Percentiles rank a stretch among this genome's conserved stretches.
These are phyloP conservation scores for Arachnomyces sp. DNA, from an alignment of 2,329 filamentous ascomycete genomes.

Conservation along the genomic window DNA sequence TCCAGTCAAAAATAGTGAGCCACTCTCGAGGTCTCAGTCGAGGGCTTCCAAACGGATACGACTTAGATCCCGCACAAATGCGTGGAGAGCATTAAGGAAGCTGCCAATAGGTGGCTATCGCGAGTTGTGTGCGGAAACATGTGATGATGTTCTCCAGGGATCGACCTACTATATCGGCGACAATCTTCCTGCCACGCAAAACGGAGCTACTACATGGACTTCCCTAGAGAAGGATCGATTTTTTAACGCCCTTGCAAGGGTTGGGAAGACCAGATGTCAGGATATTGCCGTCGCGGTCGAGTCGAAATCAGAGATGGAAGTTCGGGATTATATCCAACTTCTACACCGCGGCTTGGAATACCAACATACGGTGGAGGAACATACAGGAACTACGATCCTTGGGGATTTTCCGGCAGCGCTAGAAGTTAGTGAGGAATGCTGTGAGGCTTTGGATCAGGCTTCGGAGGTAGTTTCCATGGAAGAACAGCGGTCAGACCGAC, in stretches of 20 bases:
- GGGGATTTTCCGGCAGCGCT: slow-evolving; percentile 62
- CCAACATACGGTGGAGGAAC: slow-evolving; percentile 28
- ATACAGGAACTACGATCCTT: slow-evolving; percentile 35
- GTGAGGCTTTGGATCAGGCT: slow-evolving; percentile 57
- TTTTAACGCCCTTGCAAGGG: slow-evolving; percentile 57
- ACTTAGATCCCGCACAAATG: slow-evolving; percentile 8
- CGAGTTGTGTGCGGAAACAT: slow-evolving; percentile 49
- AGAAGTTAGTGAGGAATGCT: slow-evolving; percentile 63
- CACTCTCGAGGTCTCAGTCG: background rate
- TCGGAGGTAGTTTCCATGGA: slow-evolving; percentile 59
- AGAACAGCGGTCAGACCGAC: slow-evolving; percentile 57
- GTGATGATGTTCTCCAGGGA: slow-evolving; percentile 30
- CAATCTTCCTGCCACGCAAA: slow-evolving; percentile 44
- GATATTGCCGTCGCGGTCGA: slow-evolving; percentile 57
- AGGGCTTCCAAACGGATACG: slow-evolving; percentile 6
- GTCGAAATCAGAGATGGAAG: slow-evolving; percentile 68
- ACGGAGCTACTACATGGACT: slow-evolving; percentile 66
- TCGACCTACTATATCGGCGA: slow-evolving; percentile 8
- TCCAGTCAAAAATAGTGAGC: slow-evolving; percentile 1
- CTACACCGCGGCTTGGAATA: slow-evolving; percentile 47
- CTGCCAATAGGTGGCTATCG: slow-evolving; percentile 46
- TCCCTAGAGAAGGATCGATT: slow-evolving; percentile 61
- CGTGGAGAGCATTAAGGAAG: slow-evolving; percentile 23
- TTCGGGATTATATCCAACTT: slow-evolving; percentile 60
- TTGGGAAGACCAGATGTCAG: slow-evolving; percentile 56